These are phyloP conservation scores for Novymonas esmeraldas DNA, from an alignment of 208 protist species.

Conservation along the genomic window DNA sequence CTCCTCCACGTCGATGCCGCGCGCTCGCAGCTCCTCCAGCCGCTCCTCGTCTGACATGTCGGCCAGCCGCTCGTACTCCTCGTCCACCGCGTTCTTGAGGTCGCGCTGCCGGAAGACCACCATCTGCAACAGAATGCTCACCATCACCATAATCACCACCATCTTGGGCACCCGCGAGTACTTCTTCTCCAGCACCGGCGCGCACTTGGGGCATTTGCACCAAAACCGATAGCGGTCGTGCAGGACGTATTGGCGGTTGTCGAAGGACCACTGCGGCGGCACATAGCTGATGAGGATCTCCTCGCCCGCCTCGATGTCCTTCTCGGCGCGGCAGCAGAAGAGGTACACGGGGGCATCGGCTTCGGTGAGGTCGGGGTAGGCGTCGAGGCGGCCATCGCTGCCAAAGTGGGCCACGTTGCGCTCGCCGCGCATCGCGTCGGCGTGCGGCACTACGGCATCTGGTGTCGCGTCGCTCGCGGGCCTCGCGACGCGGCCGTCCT, in stretches of 20 bases:
- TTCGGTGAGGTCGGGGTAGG: constrained; percentile 45
- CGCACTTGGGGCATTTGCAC: constrained; percentile 89
- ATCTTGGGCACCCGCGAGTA: constrained; percentile 59
- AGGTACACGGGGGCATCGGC: constrained; percentile 64
- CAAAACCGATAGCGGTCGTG: constrained; percentile 91
- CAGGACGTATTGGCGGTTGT: constrained; percentile 91
- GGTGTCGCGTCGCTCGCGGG: background rate
- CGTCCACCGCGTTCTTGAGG: constrained; percentile 38
- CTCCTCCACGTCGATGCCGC: constrained; percentile 46
- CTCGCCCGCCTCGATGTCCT: constrained; percentile 68
- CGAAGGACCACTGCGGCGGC: constrained; percentile 79
- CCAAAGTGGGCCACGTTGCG: constrained; percentile 31
- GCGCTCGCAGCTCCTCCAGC: constrained; percentile 41
- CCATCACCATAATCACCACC: constrained; percentile 49
- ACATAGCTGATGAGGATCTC: constrained; percentile 90
- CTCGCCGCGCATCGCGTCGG: background rate
- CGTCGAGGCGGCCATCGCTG: constrained; percentile 12
- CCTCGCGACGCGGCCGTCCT: background rate
- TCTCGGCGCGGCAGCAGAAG: constrained; percentile 86
- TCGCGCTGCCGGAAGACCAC: constrained; percentile 63
- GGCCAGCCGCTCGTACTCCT: constrained; percentile 32
- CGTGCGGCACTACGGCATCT: too few relatives aligned
- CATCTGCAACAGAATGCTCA: constrained; percentile 69
- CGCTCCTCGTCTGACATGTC: constrained; percentile 49
- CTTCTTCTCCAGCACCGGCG: constrained; percentile 63